These are phyloP conservation scores for Termitomyces sp. DNA, from an alignment of 768 basidiomycete genomes.

Conservation along the genomic window DNA sequence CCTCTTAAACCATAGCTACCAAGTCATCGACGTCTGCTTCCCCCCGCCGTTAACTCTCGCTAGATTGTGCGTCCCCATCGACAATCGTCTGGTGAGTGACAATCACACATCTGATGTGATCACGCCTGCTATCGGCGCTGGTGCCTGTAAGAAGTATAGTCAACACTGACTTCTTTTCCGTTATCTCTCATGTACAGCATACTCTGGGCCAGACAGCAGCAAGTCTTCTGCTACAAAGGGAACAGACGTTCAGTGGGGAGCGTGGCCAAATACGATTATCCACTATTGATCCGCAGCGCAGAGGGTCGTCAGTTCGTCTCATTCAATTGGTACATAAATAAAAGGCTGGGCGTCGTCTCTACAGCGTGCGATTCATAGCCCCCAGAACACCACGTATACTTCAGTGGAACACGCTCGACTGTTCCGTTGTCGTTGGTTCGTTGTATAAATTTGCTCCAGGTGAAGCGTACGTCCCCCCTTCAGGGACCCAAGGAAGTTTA, in stretches of 20 bases:
- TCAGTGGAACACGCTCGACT: background rate
- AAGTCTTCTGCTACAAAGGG: background rate
- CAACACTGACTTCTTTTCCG: background rate
- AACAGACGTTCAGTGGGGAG: background rate
- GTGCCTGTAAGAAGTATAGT: background rate
- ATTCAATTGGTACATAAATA: background rate
- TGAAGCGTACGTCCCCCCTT: background rate
- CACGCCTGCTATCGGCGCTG: background rate
- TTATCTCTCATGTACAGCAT: background rate
- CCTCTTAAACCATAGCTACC: background rate
- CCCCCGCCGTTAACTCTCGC: background rate
- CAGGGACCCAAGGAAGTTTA: background rate
- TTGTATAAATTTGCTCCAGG: background rate
- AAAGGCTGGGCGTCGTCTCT: background rate
- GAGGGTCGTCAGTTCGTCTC: background rate
- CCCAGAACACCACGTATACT: background rate
- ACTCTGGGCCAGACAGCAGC: background rate
- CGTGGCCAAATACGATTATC: background rate
- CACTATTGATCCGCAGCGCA: background rate
- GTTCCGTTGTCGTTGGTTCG: background rate
- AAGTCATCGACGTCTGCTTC: background rate
- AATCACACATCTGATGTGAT: slow-evolving; percentile 10
- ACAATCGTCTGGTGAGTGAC: background rate
- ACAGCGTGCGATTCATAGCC: background rate
- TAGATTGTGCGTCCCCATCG: background rate